These are phyloP conservation scores for Eucalyptus cladocalyx DNA, from an alignment of 345 rosid species.

Conservation along the genomic window DNA sequence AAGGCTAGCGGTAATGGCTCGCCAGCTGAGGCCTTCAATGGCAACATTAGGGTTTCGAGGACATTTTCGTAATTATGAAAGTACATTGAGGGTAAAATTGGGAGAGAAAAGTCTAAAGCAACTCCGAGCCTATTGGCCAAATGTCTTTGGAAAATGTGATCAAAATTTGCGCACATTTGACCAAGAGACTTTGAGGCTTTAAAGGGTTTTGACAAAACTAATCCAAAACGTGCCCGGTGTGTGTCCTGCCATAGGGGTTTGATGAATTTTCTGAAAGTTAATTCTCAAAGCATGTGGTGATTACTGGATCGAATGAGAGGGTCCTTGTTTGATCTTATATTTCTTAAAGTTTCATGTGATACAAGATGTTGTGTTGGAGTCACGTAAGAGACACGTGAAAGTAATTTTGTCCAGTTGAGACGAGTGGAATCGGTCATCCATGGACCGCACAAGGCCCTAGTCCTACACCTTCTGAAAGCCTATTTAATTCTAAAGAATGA, in stretches of 20 bases:
- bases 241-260: background rate
- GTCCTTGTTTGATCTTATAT: background rate
- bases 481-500: background rate
- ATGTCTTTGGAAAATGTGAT: no score
- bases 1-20: background rate
- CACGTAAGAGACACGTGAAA: fast-evolving
- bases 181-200: no score
- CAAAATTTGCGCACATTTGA: no score
- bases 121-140: no score
- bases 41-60: background rate
- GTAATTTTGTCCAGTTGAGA: background rate
- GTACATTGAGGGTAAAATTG: no score
- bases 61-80: no score
- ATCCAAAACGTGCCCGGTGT: background rate
- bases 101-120: background rate
- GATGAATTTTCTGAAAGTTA: background rate
- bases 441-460: background rate
- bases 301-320: background rate
- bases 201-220: no score
- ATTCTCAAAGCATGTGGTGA: background rate
- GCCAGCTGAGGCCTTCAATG: background rate
- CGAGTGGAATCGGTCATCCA: background rate
- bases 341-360: background rate
- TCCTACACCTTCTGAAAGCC: background rate
- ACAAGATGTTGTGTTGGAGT: background rate